phyloP scores from a whole-genome alignment of 148 eudicot species.

The Cornus kousa region DNA sequence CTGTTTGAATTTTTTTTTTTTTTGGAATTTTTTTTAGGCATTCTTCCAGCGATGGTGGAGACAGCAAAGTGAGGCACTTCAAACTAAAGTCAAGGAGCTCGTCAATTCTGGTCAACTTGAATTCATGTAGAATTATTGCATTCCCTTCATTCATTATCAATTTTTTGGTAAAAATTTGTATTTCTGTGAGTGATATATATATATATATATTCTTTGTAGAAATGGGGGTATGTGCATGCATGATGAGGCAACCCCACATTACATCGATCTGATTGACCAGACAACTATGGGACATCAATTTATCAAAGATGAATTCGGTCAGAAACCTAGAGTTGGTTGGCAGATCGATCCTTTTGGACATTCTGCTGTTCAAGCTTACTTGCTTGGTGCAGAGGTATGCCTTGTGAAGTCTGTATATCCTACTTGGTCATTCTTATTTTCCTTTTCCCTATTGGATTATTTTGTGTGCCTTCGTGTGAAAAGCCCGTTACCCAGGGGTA shows the following conservation, averaged over 20 bases:
- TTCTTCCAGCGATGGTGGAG: slow-evolving; percentile 88
- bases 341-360: slow-evolving; percentile 90
- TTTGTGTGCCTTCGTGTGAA: too few species aligned
- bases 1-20: background rate
- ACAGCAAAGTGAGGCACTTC: slow-evolving; percentile 53
- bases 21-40: slow-evolving; percentile 39
- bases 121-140: slow-evolving; percentile 45
- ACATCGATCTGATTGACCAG: slow-evolving; percentile 77
- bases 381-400: slow-evolving; percentile 76
- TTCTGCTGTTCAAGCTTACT: slow-evolving; percentile 85
- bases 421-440: background rate
- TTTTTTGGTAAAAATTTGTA: background rate
- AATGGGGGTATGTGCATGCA: slow-evolving; percentile 89
- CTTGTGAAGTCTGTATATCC: background rate
- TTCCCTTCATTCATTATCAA: background rate
- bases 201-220: slow-evolving; percentile 22
- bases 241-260: slow-evolving; percentile 80
- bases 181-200: background rate
- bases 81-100: slow-evolving; percentile 63
- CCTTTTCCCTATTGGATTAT: background rate
- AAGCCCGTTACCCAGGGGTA: too few species aligned
- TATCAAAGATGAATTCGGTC: slow-evolving; percentile 56
- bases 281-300: slow-evolving; percentile 72
- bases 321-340: slow-evolving; percentile 79
- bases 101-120: slow-evolving; percentile 72